These are phyloP conservation scores for Suillus subalutaceus DNA, from an alignment of 768 basidiomycete species.

Conservation along the genomic window DNA sequence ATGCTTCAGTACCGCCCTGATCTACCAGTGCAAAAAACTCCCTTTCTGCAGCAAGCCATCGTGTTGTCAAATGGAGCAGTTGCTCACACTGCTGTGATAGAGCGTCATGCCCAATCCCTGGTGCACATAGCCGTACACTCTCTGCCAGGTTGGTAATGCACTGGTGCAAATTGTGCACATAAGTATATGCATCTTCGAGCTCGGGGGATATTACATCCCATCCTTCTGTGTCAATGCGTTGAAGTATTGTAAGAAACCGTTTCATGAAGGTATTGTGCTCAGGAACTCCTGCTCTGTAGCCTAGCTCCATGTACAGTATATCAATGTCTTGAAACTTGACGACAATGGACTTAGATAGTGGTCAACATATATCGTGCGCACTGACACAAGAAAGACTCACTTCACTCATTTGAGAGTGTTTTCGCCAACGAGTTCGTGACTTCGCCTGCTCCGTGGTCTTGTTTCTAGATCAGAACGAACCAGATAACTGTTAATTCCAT, in stretches of 20 bases:
- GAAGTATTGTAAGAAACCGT: neutral
- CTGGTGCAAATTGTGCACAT: too few relatives aligned
- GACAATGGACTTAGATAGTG: too few relatives aligned
- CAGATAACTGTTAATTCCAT: neutral
- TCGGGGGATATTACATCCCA: too few relatives aligned
- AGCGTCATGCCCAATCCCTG: neutral
- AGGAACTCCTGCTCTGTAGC: too few relatives aligned
- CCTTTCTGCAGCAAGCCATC: neutral
- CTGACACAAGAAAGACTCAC: too few relatives aligned
- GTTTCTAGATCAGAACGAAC: neutral
- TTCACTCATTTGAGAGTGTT: too few relatives aligned
- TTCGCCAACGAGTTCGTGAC: neutral
- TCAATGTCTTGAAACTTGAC: too few relatives aligned
- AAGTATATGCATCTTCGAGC: too few relatives aligned
- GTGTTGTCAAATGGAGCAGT: neutral
- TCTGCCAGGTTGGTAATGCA: too few relatives aligned
- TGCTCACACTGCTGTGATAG: neutral
- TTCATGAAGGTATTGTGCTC: neutral
- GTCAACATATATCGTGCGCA: too few relatives aligned
- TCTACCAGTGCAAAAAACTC: neutral
- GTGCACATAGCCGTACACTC: too few relatives aligned
- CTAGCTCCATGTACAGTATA: too few relatives aligned
- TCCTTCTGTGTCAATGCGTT: neutral
- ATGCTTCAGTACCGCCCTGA: neutral
- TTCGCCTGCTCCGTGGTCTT: neutral